phyloP scores from a whole-genome alignment of 345 rosid species.

The Kernera saxatilis region DNA sequence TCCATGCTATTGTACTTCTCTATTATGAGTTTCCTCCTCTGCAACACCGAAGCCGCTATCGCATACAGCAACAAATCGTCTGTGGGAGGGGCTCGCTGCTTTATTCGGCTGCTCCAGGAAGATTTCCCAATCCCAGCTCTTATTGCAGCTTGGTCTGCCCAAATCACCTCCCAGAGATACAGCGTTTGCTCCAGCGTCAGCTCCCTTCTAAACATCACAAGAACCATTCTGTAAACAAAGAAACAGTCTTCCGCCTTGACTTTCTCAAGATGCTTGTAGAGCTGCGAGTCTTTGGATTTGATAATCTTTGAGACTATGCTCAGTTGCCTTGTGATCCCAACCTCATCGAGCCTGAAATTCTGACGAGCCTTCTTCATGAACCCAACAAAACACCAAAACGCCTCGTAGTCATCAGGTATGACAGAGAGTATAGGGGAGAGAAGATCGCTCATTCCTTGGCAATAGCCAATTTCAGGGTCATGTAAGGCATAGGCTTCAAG shows the following conservation, averaged over 20 bases:
- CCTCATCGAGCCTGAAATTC: slow-evolving; percentile 88
- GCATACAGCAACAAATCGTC: slow-evolving; percentile 84
- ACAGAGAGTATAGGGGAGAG: slow-evolving; percentile 85
- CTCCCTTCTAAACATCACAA: slow-evolving; percentile 87
- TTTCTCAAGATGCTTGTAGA: slow-evolving; percentile 81
- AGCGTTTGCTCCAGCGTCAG: slow-evolving; percentile 78
- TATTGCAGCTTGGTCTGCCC: slow-evolving; percentile 98
- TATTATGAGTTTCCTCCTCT: slow-evolving; percentile 83
- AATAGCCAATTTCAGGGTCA: slow-evolving; percentile 93
- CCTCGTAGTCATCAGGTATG: slow-evolving; percentile 78
- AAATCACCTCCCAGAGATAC: slow-evolving; percentile 94
- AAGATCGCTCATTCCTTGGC: slow-evolving; percentile 99
- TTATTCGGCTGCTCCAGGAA: slow-evolving; percentile 73
- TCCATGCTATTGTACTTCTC: slow-evolving; percentile 91
- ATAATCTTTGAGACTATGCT: slow-evolving; percentile 81
- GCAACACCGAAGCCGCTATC: slow-evolving; percentile 85
- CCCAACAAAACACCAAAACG: slow-evolving; percentile 95
- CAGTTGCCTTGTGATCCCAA: slow-evolving; percentile 87
- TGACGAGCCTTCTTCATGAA: slow-evolving; percentile 96
- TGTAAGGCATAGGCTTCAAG: slow-evolving; percentile 91
- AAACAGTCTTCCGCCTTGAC: slow-evolving; percentile 95
- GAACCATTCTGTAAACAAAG: slow-evolving; percentile 96
- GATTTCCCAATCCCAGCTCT: slow-evolving; percentile 83
- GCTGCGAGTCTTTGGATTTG: slow-evolving; percentile 77
- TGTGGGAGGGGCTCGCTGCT: slow-evolving; percentile 82